These are phyloP conservation scores for Suillus placidus DNA, from an alignment of 768 basidiomycete species.

Conservation along the genomic window DNA sequence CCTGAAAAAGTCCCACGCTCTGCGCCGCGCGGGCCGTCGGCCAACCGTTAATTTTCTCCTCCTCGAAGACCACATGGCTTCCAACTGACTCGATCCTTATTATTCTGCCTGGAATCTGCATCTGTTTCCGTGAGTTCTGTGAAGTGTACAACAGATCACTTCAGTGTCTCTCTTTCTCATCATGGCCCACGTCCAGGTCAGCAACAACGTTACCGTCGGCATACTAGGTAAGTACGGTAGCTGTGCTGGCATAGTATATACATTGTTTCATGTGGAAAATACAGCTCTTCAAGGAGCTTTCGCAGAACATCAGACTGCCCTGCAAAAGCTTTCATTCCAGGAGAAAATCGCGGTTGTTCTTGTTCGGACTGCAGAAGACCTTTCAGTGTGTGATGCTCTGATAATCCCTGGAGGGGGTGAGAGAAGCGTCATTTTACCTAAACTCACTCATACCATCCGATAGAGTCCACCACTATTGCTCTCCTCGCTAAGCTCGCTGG, in stretches of 20 bases:
- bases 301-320: conserved; percentile 76
- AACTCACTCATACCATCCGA: conserved; percentile 1
- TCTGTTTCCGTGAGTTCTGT: not conserved
- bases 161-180: not conserved
- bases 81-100: not conserved
- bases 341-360: conserved; percentile 50
- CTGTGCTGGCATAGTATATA: not conserved
- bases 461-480: conserved; percentile 93
- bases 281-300: conserved; percentile 94
- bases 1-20: conserved; percentile 26
- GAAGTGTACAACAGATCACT: not conserved
- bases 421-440: conserved; percentile 18
- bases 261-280: not conserved
- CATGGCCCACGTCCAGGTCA: conserved; percentile 17
- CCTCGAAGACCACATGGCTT: not conserved
- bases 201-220: conserved; percentile 40
- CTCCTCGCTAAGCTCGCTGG: conserved; percentile 73
- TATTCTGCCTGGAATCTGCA: not conserved
- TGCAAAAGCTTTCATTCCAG: conserved; percentile 57
- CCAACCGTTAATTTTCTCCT: conserved; percentile 1
- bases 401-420: conserved; percentile 92
- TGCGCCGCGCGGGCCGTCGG: conserved; percentile 20
- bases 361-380: conserved; percentile 77
- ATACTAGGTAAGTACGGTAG: conserved; percentile 48
- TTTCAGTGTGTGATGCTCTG: conserved; percentile 76